Conservation (phyloP, 1,284 basidiomycete genomes). For the Anthracocystis walkeri region DNA sequence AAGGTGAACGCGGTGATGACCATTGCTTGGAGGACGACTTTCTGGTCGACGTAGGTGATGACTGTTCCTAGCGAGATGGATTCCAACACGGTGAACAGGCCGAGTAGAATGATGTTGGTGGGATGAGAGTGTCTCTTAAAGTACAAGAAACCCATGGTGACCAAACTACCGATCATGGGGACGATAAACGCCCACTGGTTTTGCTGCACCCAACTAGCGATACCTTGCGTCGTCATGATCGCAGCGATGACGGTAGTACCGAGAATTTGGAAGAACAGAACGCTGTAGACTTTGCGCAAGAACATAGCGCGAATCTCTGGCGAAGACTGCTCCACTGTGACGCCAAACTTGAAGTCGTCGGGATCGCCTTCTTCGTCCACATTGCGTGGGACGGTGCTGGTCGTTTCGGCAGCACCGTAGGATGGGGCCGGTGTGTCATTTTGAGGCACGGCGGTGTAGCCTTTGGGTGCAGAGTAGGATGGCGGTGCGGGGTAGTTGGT, state of each 20-base stretch:
- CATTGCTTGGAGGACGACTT: conserved; percentile 86
- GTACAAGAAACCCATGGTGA: conserved; percentile 81
- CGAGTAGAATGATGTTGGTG: conserved; percentile 81
- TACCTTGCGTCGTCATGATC: conserved; percentile 48
- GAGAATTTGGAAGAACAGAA: conserved; percentile 65
- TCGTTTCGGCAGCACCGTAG: conserved; percentile 37
- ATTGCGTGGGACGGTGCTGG: conserved; percentile 29
- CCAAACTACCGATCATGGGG: conserved; percentile 79
- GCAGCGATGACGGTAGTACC: conserved; percentile 59
- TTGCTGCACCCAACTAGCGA: conserved; percentile 57
- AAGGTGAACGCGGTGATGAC: conserved; percentile 88
- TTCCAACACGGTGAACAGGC: conserved; percentile 71
- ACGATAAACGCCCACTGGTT: conserved; percentile 70
- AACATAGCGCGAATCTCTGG: conserved; percentile 66
- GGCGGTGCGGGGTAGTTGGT: conserved; percentile 42
- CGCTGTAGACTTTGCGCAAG: conserved; percentile 61
- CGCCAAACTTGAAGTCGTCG: conserved; percentile 67
- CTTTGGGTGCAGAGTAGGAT: conserved; percentile 35
- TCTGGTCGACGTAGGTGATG: conserved; percentile 80
- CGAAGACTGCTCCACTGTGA: conserved; percentile 66
- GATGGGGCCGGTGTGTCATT: conserved; percentile 26
- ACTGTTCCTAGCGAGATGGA: conserved; percentile 77
- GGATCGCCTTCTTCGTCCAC: conserved; percentile 59
- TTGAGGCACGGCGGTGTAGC: conserved; percentile 41
- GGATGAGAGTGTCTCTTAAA: conserved; percentile 90